Conservation (phyloP, 495 filamentous ascomycete genomes). For the Penicillium dipodomyicola region DNA sequence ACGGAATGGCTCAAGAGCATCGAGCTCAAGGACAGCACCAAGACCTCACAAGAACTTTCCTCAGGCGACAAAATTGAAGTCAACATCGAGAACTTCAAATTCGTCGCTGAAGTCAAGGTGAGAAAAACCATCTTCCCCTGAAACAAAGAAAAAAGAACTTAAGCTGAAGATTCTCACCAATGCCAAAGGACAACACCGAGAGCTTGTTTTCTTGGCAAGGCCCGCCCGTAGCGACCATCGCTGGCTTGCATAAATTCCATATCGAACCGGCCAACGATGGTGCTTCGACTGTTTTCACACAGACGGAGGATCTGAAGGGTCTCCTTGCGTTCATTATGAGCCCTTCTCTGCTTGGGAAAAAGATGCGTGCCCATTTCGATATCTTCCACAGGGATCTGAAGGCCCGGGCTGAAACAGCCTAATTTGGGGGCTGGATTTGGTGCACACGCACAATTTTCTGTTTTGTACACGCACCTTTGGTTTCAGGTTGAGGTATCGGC, state of each 20-base stretch:
- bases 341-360: slow-evolving; percentile 24
- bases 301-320: slow-evolving; percentile 27
- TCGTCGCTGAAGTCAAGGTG: slow-evolving; percentile 28
- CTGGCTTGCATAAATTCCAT: slow-evolving; percentile 26
- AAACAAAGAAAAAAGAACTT: not conserved
- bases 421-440: slow-evolving; percentile 2
- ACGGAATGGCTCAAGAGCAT: slow-evolving; percentile 28
- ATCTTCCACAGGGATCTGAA: slow-evolving; percentile 29
- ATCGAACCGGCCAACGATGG: slow-evolving; percentile 28
- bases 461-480: not conserved
- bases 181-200: slow-evolving; percentile 27
- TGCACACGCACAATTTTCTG: not conserved
- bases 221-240: slow-evolving; percentile 29
- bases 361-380: slow-evolving; percentile 24
- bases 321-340: slow-evolving; percentile 24
- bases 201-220: slow-evolving; percentile 30
- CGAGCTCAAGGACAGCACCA: slow-evolving; percentile 17
- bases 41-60: slow-evolving; percentile 14
- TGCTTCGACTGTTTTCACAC: slow-evolving; percentile 27
- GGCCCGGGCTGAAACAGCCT: slow-evolving; percentile 18
- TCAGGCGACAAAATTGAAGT: slow-evolving; percentile 24
- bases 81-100: slow-evolving; percentile 29
- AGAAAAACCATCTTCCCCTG: not conserved
- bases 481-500: not conserved
- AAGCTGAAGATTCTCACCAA: slow-evolving; percentile 7